These are phyloP conservation scores for Gastrodia elata DNA, from an alignment of 106 monocot genomes.

Conservation along the genomic window DNA sequence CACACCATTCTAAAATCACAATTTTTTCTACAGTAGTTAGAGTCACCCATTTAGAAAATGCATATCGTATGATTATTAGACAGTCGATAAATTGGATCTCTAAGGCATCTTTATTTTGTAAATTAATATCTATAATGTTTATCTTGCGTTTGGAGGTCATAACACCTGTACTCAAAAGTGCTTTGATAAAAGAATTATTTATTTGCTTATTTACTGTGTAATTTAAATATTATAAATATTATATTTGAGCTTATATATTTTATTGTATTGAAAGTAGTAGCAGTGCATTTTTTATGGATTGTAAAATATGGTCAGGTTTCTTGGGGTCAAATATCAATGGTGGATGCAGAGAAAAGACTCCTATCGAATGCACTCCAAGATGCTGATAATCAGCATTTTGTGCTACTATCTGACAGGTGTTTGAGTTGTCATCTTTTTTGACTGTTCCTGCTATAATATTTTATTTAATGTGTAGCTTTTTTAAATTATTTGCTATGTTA, in stretches of 20 bases:
- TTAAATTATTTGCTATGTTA: constrained; percentile 11
- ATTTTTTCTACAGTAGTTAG: too few relatives aligned
- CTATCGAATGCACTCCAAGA: constrained; percentile 67
- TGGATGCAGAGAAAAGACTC: constrained; percentile 76
- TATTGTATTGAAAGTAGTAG: not conserved
- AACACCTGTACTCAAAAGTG: not conserved
- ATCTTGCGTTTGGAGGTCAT: not conserved
- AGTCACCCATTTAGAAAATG: too few relatives aligned
- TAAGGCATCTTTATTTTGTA: not conserved
- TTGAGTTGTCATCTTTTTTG: not conserved
- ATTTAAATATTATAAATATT: not conserved
- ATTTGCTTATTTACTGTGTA: not conserved
- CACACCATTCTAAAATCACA: too few relatives aligned
- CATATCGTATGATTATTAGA: too few relatives aligned
- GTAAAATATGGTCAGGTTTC: constrained; percentile 32
- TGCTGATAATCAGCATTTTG: constrained; percentile 69
- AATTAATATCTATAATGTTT: not conserved
- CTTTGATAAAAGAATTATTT: not conserved
- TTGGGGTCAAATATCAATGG: constrained; percentile 78
- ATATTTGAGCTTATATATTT: not conserved
- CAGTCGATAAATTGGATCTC: not conserved
- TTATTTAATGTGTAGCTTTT: not conserved
- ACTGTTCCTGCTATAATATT: not conserved
- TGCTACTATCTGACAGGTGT: constrained; percentile 75
- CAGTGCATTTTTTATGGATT: not conserved